These are phyloP conservation scores for Pistacia atlantica DNA, from an alignment of 345 rosid genomes.

Conservation along the genomic window DNA sequence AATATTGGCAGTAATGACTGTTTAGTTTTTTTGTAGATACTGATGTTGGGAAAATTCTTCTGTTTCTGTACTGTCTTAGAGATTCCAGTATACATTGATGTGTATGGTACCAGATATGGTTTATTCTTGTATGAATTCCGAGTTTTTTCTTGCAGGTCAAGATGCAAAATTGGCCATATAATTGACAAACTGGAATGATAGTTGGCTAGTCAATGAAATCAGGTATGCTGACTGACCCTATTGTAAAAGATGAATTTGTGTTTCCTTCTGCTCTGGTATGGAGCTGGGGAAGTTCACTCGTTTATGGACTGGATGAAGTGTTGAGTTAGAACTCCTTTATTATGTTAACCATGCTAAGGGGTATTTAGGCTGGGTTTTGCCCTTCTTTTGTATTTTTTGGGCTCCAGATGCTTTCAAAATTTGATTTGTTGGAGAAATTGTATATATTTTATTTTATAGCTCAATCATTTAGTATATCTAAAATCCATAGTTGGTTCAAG, in stretches of 20 bases:
- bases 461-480: neutral
- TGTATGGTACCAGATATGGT: neutral
- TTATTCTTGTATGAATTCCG: neutral
- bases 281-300: neutral
- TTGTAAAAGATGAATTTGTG: neutral
- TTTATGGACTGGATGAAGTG: neutral
- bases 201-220: conserved; percentile 8
- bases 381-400: neutral
- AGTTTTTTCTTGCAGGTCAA: conserved; percentile 26
- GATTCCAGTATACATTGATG: neutral
- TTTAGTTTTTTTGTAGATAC: neutral
- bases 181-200: conserved; percentile 9
- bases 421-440: neutral
- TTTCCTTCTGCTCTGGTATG: neutral
- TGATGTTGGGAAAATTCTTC: conserved; percentile 5
- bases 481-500: neutral
- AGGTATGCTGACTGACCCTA: conserved; percentile 15
- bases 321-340: neutral
- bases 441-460: neutral
- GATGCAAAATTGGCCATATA: conserved; percentile 25
- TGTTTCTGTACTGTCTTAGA: neutral
- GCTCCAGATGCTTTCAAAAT: neutral
- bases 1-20: neutral
- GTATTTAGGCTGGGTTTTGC: neutral
- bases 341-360: neutral